Evolutionary conservation across 306 rosid genomes (phyloP).

Genomic region (Glycine soja): DNA sequence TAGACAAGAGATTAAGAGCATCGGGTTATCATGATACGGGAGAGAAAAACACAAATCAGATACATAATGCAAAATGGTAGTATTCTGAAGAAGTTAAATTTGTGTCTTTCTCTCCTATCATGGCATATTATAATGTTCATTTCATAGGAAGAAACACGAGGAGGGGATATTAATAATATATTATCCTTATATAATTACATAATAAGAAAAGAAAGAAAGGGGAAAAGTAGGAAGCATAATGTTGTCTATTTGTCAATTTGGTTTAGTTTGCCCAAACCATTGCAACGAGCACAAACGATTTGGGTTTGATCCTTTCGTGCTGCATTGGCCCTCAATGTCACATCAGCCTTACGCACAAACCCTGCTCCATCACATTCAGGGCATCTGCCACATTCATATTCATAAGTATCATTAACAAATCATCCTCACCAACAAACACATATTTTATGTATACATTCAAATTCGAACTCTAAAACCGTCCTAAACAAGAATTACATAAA

Average conservation of each 20-base stretch:
- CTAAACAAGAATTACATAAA: no score
- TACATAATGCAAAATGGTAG: constrained; percentile 7
- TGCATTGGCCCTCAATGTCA: constrained; percentile 81
- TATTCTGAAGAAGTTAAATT: constrained; percentile 13
- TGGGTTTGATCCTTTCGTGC: constrained; percentile 87
- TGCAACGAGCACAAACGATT: constrained; percentile 86
- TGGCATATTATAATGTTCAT: constrained; percentile 15
- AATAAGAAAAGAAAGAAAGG: neutral
- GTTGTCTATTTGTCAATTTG: constrained; percentile 69
- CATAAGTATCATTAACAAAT: neutral
- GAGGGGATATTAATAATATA: neutral
- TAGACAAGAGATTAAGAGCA: neutral
- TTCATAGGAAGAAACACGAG: neutral
- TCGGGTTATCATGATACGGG: neutral
- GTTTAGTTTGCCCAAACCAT: constrained; percentile 96
- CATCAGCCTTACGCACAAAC: constrained; percentile 66
- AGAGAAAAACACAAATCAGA: constrained; percentile 38
- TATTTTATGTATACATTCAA: no score
- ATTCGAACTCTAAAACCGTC: no score
- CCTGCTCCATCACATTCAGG: constrained; percentile 99
- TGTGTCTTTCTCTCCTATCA: constrained; percentile 37
- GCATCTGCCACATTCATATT: constrained; percentile 57
- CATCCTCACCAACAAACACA: no score
- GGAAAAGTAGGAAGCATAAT: neutral
- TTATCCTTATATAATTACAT: constrained; percentile 12